Percentiles rank a stretch among this genome's conserved stretches.
Conservation (phyloP, 768 basidiomycete species). For the Cantharellus cinnabarinus region DNA sequence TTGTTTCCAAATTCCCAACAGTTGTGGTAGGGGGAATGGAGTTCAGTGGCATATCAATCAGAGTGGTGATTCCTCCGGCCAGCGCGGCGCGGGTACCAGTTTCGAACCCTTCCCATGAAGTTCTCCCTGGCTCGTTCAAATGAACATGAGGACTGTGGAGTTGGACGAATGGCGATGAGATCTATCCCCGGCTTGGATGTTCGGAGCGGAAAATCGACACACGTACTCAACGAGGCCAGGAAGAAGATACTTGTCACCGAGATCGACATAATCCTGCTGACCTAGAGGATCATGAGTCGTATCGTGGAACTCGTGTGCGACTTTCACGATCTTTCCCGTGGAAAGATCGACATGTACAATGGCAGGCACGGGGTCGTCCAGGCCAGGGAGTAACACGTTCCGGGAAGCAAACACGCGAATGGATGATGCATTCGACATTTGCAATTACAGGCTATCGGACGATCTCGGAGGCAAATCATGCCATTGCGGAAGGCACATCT, state of each 20-base stretch:
- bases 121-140: slow-evolving; percentile 82
- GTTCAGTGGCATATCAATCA: slow-evolving; percentile 97
- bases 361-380: slow-evolving; percentile 32
- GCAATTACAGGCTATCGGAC: too few relatives aligned
- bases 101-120: slow-evolving; percentile 86
- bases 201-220: neutral
- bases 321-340: slow-evolving; percentile 39
- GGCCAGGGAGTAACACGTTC: slow-evolving; percentile 37
- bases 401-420: slow-evolving; percentile 27
- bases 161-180: neutral
- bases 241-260: slow-evolving; percentile 36
- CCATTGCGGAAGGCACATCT: too few relatives aligned
- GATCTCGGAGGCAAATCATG: too few relatives aligned
- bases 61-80: slow-evolving; percentile 84
- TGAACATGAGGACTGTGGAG: slow-evolving; percentile 62
- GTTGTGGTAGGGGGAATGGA: slow-evolving; percentile 93
- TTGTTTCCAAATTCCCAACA: slow-evolving; percentile 46
- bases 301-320: slow-evolving; percentile 15
- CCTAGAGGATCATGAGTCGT: slow-evolving; percentile 13
- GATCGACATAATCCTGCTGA: slow-evolving; percentile 26
- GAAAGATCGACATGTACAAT: slow-evolving; percentile 38
- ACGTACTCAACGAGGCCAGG: slow-evolving; percentile 70
- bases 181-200: neutral
- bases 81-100: slow-evolving; percentile 82
- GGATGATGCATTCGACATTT: too few relatives aligned